These are phyloP conservation scores for Arachis hypogaea DNA, from an alignment of 306 rosid genomes.

Conservation along the genomic window DNA sequence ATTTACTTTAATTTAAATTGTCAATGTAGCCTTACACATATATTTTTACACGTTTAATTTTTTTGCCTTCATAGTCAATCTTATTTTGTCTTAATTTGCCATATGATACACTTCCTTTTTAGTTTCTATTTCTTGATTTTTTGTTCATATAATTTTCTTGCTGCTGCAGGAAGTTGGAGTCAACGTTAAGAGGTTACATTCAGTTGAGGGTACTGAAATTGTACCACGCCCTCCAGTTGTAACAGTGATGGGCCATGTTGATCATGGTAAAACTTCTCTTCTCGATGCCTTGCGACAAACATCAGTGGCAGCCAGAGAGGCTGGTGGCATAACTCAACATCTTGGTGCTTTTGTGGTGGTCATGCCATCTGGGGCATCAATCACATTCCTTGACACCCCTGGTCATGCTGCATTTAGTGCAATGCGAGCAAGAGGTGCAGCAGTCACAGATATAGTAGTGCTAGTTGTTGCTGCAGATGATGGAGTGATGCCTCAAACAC, in stretches of 20 bases:
- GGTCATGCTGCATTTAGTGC: slow-evolving; percentile 99
- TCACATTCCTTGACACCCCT: slow-evolving; percentile 96
- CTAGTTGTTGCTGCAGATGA: slow-evolving; percentile 98
- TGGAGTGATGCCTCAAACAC: slow-evolving; percentile 98
- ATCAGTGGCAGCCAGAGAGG: slow-evolving; percentile 93
- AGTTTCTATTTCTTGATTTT: slow-evolving; percentile 10
- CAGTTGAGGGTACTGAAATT: slow-evolving; percentile 69
- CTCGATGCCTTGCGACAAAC: slow-evolving; percentile 93
- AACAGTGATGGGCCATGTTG: slow-evolving; percentile 99
- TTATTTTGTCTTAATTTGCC: slow-evolving; percentile 6
- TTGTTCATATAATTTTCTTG: slow-evolving; percentile 32
- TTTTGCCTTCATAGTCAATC: slow-evolving; percentile 23
- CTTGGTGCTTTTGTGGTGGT: slow-evolving; percentile 91
- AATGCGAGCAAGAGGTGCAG: slow-evolving; percentile 98
- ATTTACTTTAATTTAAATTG: slow-evolving; percentile 8
- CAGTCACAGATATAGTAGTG: slow-evolving; percentile 91
- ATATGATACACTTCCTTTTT: slow-evolving; percentile 22
- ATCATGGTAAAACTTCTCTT: slow-evolving; percentile 97
- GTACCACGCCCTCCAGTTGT: slow-evolving; percentile 84
- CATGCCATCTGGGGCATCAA: slow-evolving; percentile 89
- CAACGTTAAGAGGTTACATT: slow-evolving; percentile 80
- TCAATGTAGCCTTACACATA: slow-evolving; percentile 14
- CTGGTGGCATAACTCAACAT: slow-evolving; percentile 98
- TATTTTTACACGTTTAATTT: slow-evolving; percentile 5
- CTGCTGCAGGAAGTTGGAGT: slow-evolving; percentile 80